These are phyloP conservation scores for Saussurea involucrata DNA, from an alignment of 129 eudicot species.

Conservation along the genomic window DNA sequence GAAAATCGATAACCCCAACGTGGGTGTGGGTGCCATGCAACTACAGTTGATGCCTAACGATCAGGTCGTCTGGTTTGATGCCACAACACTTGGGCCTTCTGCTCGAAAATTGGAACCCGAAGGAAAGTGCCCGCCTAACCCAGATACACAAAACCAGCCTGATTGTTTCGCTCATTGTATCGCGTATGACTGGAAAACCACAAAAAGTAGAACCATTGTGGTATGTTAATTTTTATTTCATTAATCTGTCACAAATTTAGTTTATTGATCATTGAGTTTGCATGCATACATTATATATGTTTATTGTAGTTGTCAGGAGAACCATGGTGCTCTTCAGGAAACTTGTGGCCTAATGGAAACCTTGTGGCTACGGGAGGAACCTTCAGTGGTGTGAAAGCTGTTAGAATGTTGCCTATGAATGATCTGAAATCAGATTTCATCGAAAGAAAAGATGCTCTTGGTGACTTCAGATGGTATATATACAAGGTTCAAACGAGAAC, in stretches of 20 bases:
- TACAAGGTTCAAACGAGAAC: not conserved
- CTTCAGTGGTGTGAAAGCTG: constrained; percentile 37
- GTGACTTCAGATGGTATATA: constrained; percentile 56
- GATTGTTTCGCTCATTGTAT: constrained; percentile 84
- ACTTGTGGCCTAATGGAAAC: constrained; percentile 52
- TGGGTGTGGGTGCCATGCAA: constrained; percentile 85
- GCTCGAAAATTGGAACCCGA: constrained; percentile 31
- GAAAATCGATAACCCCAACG: constrained; percentile 35
- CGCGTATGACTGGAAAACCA: constrained; percentile 49
- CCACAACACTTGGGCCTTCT: constrained; percentile 62
- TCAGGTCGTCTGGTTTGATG: constrained; percentile 64
- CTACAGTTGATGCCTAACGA: constrained; percentile 74
- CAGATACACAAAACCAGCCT: constrained; percentile 1
- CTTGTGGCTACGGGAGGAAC: constrained; percentile 73
- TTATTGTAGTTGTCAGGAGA: constrained; percentile 44
- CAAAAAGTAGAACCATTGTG: constrained; percentile 43
- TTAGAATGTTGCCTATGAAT: constrained; percentile 45
- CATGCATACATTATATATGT: not conserved
- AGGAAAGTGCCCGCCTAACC: constrained; percentile 33
- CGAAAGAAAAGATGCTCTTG: constrained; percentile 43
- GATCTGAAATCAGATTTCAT: constrained; percentile 37
- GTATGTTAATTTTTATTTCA: constrained; percentile 16
- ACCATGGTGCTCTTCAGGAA: constrained; percentile 93
- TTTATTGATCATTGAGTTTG: not conserved
- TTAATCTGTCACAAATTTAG: not conserved